Evolutionary conservation across 129 eudicot genomes (phyloP).

Genomic region (Flaveria trinervia): DNA sequence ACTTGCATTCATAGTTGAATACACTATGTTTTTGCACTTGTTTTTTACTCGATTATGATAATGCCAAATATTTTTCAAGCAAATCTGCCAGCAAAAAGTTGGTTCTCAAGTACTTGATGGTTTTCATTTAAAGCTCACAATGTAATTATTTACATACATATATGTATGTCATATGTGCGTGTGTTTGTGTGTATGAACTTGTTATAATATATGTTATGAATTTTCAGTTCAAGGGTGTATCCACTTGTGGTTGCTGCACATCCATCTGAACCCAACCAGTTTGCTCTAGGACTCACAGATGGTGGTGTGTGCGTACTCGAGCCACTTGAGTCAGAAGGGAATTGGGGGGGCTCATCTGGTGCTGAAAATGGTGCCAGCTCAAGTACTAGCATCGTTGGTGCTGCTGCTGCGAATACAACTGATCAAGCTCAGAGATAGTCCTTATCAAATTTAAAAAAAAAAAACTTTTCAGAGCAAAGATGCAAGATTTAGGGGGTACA

Average conservation of each 20-base stretch:
- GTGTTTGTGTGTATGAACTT: not conserved
- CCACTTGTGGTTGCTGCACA: slow-evolving; percentile 86
- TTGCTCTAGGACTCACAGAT: slow-evolving; percentile 81
- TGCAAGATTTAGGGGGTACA: slow-evolving; percentile 25
- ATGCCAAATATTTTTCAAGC: not conserved
- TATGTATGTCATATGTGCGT: too few species aligned
- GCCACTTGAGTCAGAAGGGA: slow-evolving; percentile 83
- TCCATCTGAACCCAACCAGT: slow-evolving; percentile 74
- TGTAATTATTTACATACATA: not conserved
- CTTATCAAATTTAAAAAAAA: too few species aligned
- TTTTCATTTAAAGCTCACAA: too few species aligned
- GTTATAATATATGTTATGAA: slow-evolving; percentile 13
- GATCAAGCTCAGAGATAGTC: slow-evolving; percentile 66
- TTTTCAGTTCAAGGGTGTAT: slow-evolving; percentile 56
- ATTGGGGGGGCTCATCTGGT: slow-evolving; percentile 71
- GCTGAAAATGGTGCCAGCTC: slow-evolving; percentile 61
- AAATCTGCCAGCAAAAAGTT: not conserved
- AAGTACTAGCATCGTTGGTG: slow-evolving; percentile 47
- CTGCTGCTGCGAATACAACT: slow-evolving; percentile 42
- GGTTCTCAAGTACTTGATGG: not conserved
- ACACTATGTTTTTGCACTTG: too few species aligned
- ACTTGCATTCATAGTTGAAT: too few species aligned
- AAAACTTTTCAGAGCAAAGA: slow-evolving; percentile 12
- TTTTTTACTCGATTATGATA: too few species aligned
- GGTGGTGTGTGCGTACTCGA: slow-evolving; percentile 76